phyloP scores from a whole-genome alignment of 2,329 filamentous ascomycete genomes.

The Clonostachys sp. region DNA sequence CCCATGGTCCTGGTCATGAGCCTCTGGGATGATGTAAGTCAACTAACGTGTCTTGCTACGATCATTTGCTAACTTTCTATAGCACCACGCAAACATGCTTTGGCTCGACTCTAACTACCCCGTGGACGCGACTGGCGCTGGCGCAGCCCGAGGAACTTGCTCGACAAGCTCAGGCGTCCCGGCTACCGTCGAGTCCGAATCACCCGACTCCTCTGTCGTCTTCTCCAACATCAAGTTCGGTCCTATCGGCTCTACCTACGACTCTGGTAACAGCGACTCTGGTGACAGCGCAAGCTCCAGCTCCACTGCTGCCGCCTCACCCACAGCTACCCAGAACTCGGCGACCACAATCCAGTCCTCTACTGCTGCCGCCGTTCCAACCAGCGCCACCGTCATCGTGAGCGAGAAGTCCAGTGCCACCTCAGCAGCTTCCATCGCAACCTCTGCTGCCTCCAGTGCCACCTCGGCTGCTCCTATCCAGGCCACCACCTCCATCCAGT shows the following conservation, averaged over 20 bases:
- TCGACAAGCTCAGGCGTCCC: slow-evolving; percentile 13
- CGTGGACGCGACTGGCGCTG: slow-evolving; percentile 13
- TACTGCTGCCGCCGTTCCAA: no score
- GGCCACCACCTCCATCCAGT: no score
- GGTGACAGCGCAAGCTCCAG: no score
- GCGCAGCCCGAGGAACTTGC: slow-evolving; percentile 14
- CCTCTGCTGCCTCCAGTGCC: no score
- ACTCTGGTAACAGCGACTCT: no score
- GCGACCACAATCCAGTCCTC: no score
- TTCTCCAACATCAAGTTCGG: slow-evolving; percentile 43
- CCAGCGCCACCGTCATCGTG: no score
- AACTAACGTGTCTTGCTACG: slow-evolving; percentile 37
- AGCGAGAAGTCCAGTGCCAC: no score
- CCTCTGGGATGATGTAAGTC: slow-evolving; percentile 39
- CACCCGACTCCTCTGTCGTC: slow-evolving; percentile 20
- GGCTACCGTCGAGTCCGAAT: slow-evolving; percentile 8
- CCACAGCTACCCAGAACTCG: no score
- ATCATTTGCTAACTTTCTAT: slow-evolving; percentile 36
- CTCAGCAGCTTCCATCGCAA: no score
- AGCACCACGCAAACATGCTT: slow-evolving; percentile 57
- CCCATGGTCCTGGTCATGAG: slow-evolving; percentile 64
- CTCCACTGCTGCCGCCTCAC: no score
- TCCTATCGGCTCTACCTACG: slow-evolving; percentile 22
- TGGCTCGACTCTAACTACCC: slow-evolving; percentile 65
- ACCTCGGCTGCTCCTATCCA: no score